These are phyloP conservation scores for Cyclotella cryptica DNA, from an alignment of 108 stramenopile genomes.

Conservation along the genomic window DNA sequence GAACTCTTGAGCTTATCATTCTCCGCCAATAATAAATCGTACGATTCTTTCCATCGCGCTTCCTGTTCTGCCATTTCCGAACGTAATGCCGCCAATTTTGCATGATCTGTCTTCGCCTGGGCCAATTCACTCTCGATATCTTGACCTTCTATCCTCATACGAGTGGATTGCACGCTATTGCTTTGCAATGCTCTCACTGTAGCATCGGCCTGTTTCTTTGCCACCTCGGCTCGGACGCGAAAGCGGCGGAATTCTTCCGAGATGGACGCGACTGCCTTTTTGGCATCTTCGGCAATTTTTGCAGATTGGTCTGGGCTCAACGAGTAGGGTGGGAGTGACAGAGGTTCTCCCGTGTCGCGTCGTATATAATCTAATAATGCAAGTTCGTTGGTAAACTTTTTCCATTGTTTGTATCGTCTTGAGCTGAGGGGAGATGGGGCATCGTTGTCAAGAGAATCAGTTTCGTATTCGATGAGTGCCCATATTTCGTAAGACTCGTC, in stretches of 20 bases:
- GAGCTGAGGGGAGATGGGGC: constrained; percentile 36
- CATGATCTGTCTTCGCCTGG: constrained; percentile 63
- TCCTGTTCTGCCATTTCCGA: constrained; percentile 84
- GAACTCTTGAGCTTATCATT: constrained; percentile 84
- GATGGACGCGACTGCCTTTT: constrained; percentile 63
- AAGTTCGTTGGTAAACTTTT: constrained; percentile 72
- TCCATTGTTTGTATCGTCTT: constrained; percentile 70
- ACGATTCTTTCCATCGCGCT: constrained; percentile 89
- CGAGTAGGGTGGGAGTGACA: constrained; percentile 80
- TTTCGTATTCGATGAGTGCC: constrained; percentile 83
- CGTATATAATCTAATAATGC: constrained; percentile 82
- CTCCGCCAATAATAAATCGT: constrained; percentile 82
- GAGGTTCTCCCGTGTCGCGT: constrained; percentile 86
- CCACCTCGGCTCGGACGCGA: constrained; percentile 86
- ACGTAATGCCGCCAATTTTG: constrained; percentile 56
- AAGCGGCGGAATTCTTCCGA: constrained; percentile 89
- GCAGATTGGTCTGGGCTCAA: constrained; percentile 83
- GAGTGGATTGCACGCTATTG: constrained; percentile 71
- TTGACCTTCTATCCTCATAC: constrained; percentile 75
- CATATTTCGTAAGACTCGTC: constrained; percentile 70
- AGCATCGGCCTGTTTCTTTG: constrained; percentile 78
- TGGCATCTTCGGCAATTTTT: constrained; percentile 66
- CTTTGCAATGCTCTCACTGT: constrained; percentile 82
- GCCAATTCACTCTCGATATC: constrained; percentile 61
- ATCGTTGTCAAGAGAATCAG: constrained; percentile 37